These are phyloP conservation scores for Cutaneotrichosporon dermatis DNA, from an alignment of 1,284 basidiomycete species.

Conservation along the genomic window DNA sequence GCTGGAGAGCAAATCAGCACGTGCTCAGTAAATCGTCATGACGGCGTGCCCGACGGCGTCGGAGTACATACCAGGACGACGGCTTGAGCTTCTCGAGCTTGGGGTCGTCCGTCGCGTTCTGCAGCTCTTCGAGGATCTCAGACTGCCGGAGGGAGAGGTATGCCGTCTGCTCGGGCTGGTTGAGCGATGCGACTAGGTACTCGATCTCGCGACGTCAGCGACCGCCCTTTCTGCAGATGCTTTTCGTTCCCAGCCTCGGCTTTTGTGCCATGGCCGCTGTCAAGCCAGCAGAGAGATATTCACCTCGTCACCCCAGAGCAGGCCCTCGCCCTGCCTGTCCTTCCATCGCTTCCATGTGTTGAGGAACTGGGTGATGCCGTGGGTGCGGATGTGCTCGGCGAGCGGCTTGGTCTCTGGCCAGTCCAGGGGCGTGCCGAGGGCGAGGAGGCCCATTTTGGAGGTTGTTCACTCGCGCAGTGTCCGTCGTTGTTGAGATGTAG, in stretches of 20 bases:
- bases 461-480: no score
- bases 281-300: constrained; percentile 13
- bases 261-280: no score
- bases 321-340: constrained; percentile 81
- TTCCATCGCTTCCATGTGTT: constrained; percentile 89
- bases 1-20: constrained; percentile 48
- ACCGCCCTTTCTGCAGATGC: not conserved
- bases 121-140: constrained; percentile 84
- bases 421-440: constrained; percentile 85
- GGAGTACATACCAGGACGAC: constrained; percentile 25
- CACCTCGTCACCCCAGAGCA: constrained; percentile 99
- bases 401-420: constrained; percentile 88
- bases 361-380: constrained; percentile 94
- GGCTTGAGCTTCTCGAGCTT: constrained; percentile 53
- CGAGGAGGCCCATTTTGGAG: constrained; percentile 79
- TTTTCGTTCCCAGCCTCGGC: no score
- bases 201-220: constrained; percentile 63
- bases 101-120: constrained; percentile 64
- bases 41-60: not conserved
- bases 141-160: constrained; percentile 86
- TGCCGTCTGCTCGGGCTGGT: constrained; percentile 71
- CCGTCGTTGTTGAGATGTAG: not conserved
- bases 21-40: not conserved
- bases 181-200: constrained; percentile 89
- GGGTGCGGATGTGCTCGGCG: constrained; percentile 83